These are phyloP conservation scores for Torrubiellomyces zombiae DNA, from an alignment of 2,329 filamentous ascomycete species.

Conservation along the genomic window DNA sequence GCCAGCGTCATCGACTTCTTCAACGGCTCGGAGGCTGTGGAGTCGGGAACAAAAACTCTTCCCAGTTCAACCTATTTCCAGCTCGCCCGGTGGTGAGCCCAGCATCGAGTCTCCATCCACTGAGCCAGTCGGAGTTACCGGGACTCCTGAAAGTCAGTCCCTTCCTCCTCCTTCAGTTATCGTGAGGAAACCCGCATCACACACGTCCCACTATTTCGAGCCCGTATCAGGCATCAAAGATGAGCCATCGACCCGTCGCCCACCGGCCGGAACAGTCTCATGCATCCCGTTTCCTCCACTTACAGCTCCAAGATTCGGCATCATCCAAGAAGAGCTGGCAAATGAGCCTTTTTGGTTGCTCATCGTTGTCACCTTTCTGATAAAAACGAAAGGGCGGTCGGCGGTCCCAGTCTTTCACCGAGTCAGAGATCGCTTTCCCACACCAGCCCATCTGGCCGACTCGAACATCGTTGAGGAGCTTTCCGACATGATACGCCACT, in stretches of 20 bases:
- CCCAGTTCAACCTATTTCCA: no score
- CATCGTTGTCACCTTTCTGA: slow-evolving; percentile 70
- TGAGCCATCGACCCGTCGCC: slow-evolving; percentile 12
- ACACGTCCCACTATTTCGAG: slow-evolving; percentile 17
- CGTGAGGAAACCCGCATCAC: no score
- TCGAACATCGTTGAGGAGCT: slow-evolving; percentile 34
- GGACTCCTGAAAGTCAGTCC: no score
- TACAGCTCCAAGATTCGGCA: slow-evolving; percentile 46
- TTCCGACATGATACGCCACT: slow-evolving; percentile 43
- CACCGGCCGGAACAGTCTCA: slow-evolving; percentile 29
- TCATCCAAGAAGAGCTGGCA: slow-evolving; percentile 69
- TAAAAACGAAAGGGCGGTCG: slow-evolving; percentile 56
- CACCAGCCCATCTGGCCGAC: slow-evolving; percentile 41
- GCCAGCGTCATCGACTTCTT: no score
- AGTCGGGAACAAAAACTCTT: no score
- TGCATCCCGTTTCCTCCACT: slow-evolving; percentile 52
- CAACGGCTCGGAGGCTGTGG: no score
- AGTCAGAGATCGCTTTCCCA: slow-evolving; percentile 53
- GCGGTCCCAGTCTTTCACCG: slow-evolving; percentile 62
- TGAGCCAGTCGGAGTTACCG: no score
- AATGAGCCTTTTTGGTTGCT: slow-evolving; percentile 64
- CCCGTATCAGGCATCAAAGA: slow-evolving; percentile 5
- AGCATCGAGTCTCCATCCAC: no score
- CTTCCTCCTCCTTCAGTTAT: no score
- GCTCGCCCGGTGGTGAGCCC: no score